Conservation (phyloP, 306 rosid species). For the Quercus aquifolioides region DNA sequence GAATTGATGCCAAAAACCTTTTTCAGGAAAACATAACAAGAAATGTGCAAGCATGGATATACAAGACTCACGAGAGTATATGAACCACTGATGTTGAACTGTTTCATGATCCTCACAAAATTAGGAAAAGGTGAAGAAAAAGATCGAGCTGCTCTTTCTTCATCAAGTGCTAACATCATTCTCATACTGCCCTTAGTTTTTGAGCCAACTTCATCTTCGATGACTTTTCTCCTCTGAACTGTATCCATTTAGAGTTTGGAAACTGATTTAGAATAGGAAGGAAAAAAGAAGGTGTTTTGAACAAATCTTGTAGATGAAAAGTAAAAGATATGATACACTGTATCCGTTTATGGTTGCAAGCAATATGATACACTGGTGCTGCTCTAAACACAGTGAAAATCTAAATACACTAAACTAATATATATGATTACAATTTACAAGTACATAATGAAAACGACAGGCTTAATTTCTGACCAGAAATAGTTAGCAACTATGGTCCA, state of each 20-base stretch:
- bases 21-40: not conserved
- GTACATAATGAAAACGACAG: not conserved
- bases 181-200: constrained; percentile 65
- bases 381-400: not conserved
- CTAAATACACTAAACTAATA: not conserved
- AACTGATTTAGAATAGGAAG: constrained; percentile 15
- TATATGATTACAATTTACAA: too few species aligned
- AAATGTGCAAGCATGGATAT: not conserved
- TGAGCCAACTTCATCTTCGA: constrained; percentile 57
- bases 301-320: not conserved
- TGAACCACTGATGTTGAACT: constrained; percentile 86
- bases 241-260: constrained; percentile 38
- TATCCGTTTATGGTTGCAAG: not conserved
- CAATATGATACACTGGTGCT: not conserved
- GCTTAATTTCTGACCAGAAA: not conserved
- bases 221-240: constrained; percentile 54
- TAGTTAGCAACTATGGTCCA: not conserved
- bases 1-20: constrained; percentile 3
- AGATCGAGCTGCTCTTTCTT: constrained; percentile 69
- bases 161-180: constrained; percentile 73
- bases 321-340: not conserved
- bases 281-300: not conserved
- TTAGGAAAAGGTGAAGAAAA: constrained; percentile 74
- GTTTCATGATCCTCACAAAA: constrained; percentile 91
- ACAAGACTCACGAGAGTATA: constrained; percentile 72